These are phyloP conservation scores for Xenoacremonium recifei DNA, from an alignment of 2,329 filamentous ascomycete species.

Conservation along the genomic window DNA sequence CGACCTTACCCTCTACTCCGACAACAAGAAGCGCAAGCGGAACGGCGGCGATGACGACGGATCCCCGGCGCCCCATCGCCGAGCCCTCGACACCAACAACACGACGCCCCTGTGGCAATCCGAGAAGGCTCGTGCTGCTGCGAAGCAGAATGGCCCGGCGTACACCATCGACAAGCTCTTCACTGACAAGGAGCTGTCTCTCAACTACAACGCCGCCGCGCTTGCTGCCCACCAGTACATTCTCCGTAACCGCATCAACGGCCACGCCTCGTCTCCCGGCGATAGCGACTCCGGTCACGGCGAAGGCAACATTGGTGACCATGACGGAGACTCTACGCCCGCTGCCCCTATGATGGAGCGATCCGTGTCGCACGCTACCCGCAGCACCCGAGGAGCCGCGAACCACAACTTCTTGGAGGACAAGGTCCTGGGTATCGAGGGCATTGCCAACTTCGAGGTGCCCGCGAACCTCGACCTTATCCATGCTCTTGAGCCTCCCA, in stretches of 20 bases:
- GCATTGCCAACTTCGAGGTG: conserved; percentile 57
- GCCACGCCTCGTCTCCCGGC: conserved; percentile 47
- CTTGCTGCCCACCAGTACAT: conserved; percentile 62
- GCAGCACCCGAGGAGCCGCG: conserved; percentile 55
- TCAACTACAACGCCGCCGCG: conserved; percentile 64
- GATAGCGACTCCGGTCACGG: conserved; percentile 54
- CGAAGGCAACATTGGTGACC: conserved; percentile 48
- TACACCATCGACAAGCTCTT: conserved; percentile 71
- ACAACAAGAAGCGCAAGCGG: conserved; percentile 62
- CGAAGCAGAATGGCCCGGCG: conserved; percentile 57
- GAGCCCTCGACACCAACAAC: conserved; percentile 53
- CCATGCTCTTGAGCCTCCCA: conserved; percentile 52
- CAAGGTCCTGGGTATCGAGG: conserved; percentile 59
- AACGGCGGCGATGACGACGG: conserved; percentile 61
- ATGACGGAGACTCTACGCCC: conserved; percentile 44
- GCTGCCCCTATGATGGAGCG: conserved; percentile 61
- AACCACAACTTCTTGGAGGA: conserved; percentile 57
- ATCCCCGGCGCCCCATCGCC: conserved; percentile 58
- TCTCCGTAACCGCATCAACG: conserved; percentile 55
- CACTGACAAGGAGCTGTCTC: conserved; percentile 65
- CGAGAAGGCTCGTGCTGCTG: conserved; percentile 53
- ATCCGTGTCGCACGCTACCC: conserved; percentile 61
- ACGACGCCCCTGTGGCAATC: conserved; percentile 63
- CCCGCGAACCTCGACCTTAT: conserved; percentile 58
- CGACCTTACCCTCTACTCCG: conserved; percentile 53